phyloP scores from a whole-genome alignment of 2,329 filamentous ascomycete genomes.

The Xylaria sp. region DNA sequence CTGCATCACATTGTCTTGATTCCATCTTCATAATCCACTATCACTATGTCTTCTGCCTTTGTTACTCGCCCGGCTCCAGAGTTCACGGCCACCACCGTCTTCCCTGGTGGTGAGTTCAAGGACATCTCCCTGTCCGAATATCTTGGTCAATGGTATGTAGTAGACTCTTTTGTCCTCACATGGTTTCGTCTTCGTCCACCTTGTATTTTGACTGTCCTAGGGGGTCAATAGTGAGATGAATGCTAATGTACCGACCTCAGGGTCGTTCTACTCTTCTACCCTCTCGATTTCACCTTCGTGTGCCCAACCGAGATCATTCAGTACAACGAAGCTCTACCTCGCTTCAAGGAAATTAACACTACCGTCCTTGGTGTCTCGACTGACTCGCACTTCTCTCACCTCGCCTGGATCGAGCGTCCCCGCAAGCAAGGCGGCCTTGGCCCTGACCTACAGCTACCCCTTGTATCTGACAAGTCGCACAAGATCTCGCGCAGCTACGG shows the following conservation, averaged over 20 bases:
- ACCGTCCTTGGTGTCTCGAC: slow-evolving; percentile 69
- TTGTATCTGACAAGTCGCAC: slow-evolving; percentile 70
- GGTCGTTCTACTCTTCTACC: slow-evolving; percentile 74
- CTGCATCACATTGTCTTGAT: not conserved
- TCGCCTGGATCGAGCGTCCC: slow-evolving; percentile 67
- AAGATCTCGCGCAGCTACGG: slow-evolving; percentile 69
- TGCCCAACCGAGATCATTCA: slow-evolving; percentile 74
- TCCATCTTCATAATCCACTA: slow-evolving; percentile 40
- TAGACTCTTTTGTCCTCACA: slow-evolving; percentile 22
- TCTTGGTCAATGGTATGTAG: slow-evolving; percentile 58
- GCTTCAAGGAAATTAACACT: slow-evolving; percentile 68
- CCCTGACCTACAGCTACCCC: slow-evolving; percentile 66
- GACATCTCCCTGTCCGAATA: slow-evolving; percentile 58
- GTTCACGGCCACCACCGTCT: slow-evolving; percentile 61
- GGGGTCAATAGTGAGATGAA: not conserved
- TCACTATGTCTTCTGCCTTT: slow-evolving; percentile 58
- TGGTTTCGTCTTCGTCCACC: not conserved
- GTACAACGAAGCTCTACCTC: slow-evolving; percentile 68
- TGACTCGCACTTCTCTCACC: slow-evolving; percentile 66
- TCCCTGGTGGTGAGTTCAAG: slow-evolving; percentile 60
- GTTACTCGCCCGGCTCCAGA: slow-evolving; percentile 60
- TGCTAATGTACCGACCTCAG: slow-evolving; percentile 46
- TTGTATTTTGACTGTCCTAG: not conserved
- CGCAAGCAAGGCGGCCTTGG: slow-evolving; percentile 71
- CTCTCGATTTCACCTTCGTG: slow-evolving; percentile 75